Conservation (phyloP, 495 filamentous ascomycete genomes). For the Trichoderma gamsii region DNA sequence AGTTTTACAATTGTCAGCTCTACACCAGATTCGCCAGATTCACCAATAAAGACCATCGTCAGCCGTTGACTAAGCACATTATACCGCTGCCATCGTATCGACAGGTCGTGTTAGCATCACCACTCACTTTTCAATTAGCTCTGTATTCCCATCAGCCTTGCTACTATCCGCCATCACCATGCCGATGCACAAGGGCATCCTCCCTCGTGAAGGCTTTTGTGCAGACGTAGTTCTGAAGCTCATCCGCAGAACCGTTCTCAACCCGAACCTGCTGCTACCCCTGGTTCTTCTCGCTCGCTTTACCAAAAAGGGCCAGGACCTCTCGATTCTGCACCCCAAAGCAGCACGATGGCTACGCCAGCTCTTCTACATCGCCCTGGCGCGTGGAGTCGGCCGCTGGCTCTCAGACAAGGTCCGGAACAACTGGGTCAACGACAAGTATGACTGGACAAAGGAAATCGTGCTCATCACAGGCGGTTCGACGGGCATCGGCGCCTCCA, state of each 20-base stretch:
- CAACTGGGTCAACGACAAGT: constrained; percentile 54
- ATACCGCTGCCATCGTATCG: no score
- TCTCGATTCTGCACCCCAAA: constrained; percentile 44
- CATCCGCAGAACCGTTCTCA: constrained; percentile 51
- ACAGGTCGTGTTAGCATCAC: no score
- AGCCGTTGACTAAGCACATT: no score
- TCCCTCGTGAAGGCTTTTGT: constrained; percentile 54
- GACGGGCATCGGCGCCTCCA: constrained; percentile 58
- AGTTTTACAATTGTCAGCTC: no score
- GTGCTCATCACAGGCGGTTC: constrained; percentile 67
- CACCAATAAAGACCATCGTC: no score
- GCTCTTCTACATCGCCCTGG: constrained; percentile 44
- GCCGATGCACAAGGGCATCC: constrained; percentile 43
- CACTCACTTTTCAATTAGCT: no score
- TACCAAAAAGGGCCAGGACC: constrained; percentile 49
- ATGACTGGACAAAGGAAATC: constrained; percentile 65
- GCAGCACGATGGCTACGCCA: constrained; percentile 41
- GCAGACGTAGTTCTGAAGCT: constrained; percentile 51
- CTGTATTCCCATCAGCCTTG: no score
- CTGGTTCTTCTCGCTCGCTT: constrained; percentile 53
- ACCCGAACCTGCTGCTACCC: constrained; percentile 55
- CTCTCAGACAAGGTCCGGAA: constrained; percentile 51
- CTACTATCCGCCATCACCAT: constrained; percentile 24
- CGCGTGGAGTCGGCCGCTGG: constrained; percentile 42
- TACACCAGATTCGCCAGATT: no score